Conservation (phyloP, 78 protist species). For the Tieghemostelium lacteum region DNA sequence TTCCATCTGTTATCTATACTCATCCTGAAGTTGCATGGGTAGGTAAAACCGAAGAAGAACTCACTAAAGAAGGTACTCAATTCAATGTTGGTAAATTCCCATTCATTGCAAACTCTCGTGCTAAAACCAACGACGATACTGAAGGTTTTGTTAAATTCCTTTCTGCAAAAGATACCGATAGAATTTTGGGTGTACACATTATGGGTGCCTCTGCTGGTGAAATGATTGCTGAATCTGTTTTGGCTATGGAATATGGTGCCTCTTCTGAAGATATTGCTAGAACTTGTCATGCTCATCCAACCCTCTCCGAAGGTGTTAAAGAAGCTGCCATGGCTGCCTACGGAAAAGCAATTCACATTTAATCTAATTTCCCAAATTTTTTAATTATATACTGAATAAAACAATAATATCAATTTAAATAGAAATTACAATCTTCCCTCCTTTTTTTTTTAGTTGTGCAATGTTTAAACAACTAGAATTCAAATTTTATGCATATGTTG, state of each 20-base stretch:
- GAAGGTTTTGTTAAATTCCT: constrained; percentile 98
- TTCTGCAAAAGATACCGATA: constrained; percentile 90
- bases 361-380: no score
- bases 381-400: no score
- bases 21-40: constrained; percentile 99
- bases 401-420: neutral
- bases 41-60: constrained; percentile 98
- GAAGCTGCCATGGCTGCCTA: constrained; percentile 95
- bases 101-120: constrained; percentile 98
- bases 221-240: constrained; percentile 94
- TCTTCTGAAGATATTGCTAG: constrained; percentile 96
- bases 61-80: constrained; percentile 89
- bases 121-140: constrained; percentile 90
- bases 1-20: constrained; percentile 99
- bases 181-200: constrained; percentile 96
- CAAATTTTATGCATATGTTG: no score
- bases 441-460: no score
- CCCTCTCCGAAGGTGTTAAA: constrained; percentile 97
- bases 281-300: constrained; percentile 99
- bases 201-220: constrained; percentile 96
- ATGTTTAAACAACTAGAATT: no score
- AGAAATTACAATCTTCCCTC: no score
- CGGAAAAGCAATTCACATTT: constrained; percentile 96
- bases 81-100: constrained; percentile 96
- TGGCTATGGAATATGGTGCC: constrained; percentile 97